These are phyloP conservation scores for Lepidium campestre DNA, from an alignment of 441 rosid genomes.

Conservation along the genomic window DNA sequence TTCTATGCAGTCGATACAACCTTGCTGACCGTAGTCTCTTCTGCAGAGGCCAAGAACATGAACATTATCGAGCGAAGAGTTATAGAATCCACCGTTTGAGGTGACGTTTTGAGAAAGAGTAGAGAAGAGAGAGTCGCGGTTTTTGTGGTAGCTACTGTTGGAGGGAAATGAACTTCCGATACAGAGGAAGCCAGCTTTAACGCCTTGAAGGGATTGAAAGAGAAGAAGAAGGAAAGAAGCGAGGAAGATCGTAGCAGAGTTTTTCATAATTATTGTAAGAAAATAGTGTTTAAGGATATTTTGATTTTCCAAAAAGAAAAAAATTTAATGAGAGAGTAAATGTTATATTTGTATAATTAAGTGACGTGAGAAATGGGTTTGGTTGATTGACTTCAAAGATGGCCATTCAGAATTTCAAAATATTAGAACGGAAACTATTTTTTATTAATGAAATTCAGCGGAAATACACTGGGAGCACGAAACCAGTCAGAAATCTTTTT, in stretches of 20 bases:
- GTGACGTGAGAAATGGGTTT: background rate
- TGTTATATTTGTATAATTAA: background rate
- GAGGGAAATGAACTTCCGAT: background rate
- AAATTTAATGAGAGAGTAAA: background rate
- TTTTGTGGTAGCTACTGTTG: constrained; percentile 17
- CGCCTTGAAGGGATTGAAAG: constrained; percentile 4
- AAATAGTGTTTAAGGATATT: background rate
- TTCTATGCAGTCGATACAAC: constrained; percentile 16
- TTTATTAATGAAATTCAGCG: too few relatives aligned
- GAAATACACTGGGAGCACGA: too few relatives aligned
- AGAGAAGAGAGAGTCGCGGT: constrained; percentile 26
- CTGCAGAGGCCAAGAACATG: constrained; percentile 27
- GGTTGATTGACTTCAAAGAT: background rate
- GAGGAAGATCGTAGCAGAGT: background rate
- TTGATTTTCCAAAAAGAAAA: too few relatives aligned
- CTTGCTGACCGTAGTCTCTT: constrained; percentile 15
- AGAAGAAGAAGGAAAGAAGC: background rate
- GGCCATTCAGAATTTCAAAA: background rate
- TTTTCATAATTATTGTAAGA: background rate
- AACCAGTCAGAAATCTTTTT: too few relatives aligned
- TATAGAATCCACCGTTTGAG: constrained; percentile 23
- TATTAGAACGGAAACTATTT: too few relatives aligned
- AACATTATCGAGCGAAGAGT: constrained; percentile 19
- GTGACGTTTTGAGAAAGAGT: constrained; percentile 23
- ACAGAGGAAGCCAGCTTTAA: constrained; percentile 10